Base-by-base conservation (phyloP, 1,284 basidiomycete species). In the Phellinidium pouzarii region DNA sequence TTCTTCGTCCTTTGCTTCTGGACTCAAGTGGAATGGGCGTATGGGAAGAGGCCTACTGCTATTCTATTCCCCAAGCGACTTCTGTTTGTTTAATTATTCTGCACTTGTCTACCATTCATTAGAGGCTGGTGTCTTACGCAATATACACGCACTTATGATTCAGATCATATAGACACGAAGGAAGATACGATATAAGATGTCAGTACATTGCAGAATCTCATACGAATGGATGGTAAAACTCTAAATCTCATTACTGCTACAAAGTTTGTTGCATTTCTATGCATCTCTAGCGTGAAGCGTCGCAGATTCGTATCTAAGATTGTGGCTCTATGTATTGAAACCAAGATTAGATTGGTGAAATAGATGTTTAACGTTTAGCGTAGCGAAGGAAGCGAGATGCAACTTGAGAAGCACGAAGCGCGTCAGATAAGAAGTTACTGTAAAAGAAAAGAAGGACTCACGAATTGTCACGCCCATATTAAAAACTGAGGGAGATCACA, bases 381-480 rank as follows among this genome's bases (percentile, higher is more conserved):
- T 80, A 89, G 44, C 84, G 78, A 47, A 93, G 72, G 72, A 81
- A 86, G 19, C 84, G 77, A 26, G 89, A 90, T 1, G 87, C 87
- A 47, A 86, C 75, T 73, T 22, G 50, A 46, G 55, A 48, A 45
- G 48, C n/a, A n/a, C n/a, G n/a, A 40, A 17, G n/a, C 25, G 47
- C 1, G 59, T 61, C 58, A 58, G 60, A 27, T 53, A 41, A 36
- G 14, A n/a, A 46, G 27, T 27, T 22, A 19, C 26, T 17, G 50
- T 12, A 20, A 25, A 25, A 12, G 23, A 8, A 19, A 31, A 40
- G 37, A 27, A 9, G 34, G 19, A 20, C 79, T 68, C 59, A 82
- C 80, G 60, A 46, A 91, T 76, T 0, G 89, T 87, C 22, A 80
- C 73, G 34, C 84, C 54, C 47, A 86, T 70, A 65, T 93, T 93